Base-by-base conservation (phyloP, 2,329 filamentous ascomycete genomes). In the Fusarium sp. region DNA sequence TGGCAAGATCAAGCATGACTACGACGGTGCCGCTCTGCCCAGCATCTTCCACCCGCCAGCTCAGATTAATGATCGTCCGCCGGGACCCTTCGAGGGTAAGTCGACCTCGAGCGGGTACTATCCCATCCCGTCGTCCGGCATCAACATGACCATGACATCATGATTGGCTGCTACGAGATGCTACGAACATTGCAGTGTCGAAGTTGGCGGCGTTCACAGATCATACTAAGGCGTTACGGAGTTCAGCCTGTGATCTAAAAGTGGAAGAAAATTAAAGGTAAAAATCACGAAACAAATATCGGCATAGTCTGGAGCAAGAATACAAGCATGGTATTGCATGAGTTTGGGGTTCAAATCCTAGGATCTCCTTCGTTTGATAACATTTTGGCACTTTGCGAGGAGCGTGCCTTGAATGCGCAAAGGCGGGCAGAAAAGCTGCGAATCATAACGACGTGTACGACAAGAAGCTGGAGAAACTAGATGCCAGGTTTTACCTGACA, bases 21-120 rank as follows among this genome's bases (percentile, higher is more conserved):
- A 84, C 62, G 86, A 87, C 19, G 79, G 79, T 11, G 78, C 79
- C 11, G 76, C 81, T 37, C 82, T 87, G 14, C 84, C 86, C 3
- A 86, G 84, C 59, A 79, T 87, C 46, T 84, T 86, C 71, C 83
- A 85, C 52, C 80, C 84, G 1, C 83, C 83, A 2, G 74, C 80
- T 33, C 73, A 80, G 74, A 49, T 86, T 54, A 76, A 74, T 49
- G 79, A 79, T 41, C 78, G 77, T 23, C 82, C 82, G 33, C 76
- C 86, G 66, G 84, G 84, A 21, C 83, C 85, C 15, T 89, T 87
- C 69, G 87, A 89, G 59, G 85, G 85, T 63, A 89, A 88, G 73
- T 46, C 84, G 15, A 84, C 80, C 46, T 88, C 87, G 10, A 80
- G 79, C 27, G 87, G 87, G 19, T 88, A 87, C 70, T 90, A 89